Percentiles rank a stretch among this genome's conserved stretches.
Conservation (phyloP, 257 asterid species). For the Solanum bukasovii region DNA sequence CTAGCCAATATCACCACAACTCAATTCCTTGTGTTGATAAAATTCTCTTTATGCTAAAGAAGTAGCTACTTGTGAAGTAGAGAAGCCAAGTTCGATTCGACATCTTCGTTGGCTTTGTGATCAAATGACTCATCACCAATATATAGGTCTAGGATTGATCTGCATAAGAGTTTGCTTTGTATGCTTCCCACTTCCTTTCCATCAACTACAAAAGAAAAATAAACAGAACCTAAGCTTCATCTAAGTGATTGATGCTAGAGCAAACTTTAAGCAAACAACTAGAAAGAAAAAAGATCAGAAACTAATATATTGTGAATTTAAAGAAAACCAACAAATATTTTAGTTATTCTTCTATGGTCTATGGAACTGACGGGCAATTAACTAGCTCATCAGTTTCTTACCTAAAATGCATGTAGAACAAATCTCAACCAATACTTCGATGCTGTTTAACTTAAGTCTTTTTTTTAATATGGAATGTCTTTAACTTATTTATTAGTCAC, state of each 20-base stretch:
- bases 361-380: not conserved
- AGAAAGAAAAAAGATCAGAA: not conserved
- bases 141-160: slow-evolving; percentile 68
- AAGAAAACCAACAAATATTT: not conserved
- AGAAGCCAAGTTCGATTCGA: slow-evolving; percentile 51
- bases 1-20: not conserved
- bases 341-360: not conserved
- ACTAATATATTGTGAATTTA: not conserved
- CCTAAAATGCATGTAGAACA: not conserved
- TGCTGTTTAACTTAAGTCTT: not conserved
- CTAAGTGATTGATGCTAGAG: not conserved
- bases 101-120: slow-evolving; percentile 70
- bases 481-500: not conserved
- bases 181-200: slow-evolving; percentile 84
- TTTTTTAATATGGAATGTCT: not conserved
- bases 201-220: slow-evolving; percentile 42
- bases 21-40: not conserved
- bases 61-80: slow-evolving; percentile 35
- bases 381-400: not conserved
- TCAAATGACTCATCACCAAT: slow-evolving; percentile 87
- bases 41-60: not conserved
- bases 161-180: slow-evolving; percentile 67
- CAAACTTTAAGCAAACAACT: not conserved
- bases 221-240: not conserved
- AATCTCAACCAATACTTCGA: not conserved